Conservation (phyloP, 1,284 basidiomycete genomes). For the Leccinum solheimii region DNA sequence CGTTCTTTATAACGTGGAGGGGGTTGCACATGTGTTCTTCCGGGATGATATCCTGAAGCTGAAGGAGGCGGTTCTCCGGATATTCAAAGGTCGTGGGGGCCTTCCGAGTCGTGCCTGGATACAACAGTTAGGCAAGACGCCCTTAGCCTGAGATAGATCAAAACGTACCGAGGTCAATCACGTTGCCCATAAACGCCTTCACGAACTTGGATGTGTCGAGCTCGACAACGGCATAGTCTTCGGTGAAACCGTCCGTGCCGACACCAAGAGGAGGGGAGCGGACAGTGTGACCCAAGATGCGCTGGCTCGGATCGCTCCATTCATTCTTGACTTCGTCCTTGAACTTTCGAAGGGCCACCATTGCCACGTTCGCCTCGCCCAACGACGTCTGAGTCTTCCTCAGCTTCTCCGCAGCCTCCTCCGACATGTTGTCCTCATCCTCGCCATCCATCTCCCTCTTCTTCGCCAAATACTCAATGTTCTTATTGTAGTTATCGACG, state of each 20-base stretch:
- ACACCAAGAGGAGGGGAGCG: neutral
- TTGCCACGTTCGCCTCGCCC: neutral
- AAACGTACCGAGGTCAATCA: neutral
- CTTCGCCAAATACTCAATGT: too few species aligned
- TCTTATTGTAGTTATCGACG: too few species aligned
- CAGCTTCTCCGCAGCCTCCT: neutral
- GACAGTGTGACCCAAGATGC: neutral
- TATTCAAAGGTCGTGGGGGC: neutral
- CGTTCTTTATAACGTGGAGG: neutral
- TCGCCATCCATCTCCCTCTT: too few species aligned
- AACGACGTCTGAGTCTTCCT: neutral
- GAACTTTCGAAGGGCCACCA: too few species aligned
- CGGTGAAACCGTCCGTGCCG: neutral
- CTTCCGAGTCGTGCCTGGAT: neutral
- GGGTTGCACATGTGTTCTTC: neutral
- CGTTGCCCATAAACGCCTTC: neutral
- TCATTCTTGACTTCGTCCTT: neutral
- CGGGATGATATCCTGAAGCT: neutral
- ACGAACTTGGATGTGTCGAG: neutral
- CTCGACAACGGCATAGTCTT: neutral
- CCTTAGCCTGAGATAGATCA: neutral
- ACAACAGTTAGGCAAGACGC: neutral
- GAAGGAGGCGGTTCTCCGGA: neutral
- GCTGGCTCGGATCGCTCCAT: neutral
- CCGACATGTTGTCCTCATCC: too few species aligned